Conservation (phyloP, 768 basidiomycete genomes). For the Phaeotremella fagi region DNA sequence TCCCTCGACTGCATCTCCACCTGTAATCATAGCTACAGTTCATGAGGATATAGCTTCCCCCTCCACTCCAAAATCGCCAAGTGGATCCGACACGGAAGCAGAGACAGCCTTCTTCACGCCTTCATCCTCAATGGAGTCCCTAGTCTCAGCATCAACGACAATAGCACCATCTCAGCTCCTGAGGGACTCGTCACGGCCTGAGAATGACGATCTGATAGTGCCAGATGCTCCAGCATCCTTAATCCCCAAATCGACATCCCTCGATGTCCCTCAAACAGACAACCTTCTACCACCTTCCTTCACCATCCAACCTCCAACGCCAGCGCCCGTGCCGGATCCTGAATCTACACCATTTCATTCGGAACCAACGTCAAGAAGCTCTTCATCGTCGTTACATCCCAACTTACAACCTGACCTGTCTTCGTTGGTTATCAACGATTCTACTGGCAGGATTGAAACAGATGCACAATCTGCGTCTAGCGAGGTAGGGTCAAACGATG, state of each 20-base stretch:
- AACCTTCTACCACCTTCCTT: constrained; percentile 13
- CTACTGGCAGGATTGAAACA: neutral
- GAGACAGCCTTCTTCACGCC: constrained; percentile 24
- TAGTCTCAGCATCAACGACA: neutral
- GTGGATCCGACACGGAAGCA: constrained; percentile 5
- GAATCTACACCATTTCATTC: constrained; percentile 32
- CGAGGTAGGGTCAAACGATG: constrained; percentile 25
- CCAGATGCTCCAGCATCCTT: no score
- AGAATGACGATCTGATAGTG: no score
- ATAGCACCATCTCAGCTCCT: neutral
- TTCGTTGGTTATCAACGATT: neutral
- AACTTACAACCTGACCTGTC: constrained; percentile 7
- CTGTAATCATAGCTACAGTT: neutral
- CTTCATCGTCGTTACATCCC: constrained; percentile 18
- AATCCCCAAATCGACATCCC: no score
- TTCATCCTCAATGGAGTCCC: constrained; percentile 8
- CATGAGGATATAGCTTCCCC: neutral
- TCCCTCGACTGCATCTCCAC: neutral
- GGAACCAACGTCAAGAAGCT: constrained; percentile 5
- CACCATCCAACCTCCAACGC: constrained; percentile 37
- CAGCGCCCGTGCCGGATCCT: constrained; percentile 27
- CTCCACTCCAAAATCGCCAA: neutral
- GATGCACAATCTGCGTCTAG: constrained; percentile 23
- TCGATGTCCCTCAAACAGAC: neutral
- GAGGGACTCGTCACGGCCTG: no score